These are phyloP conservation scores for Kregervanrija pseudodelftensis DNA, from an alignment of 805 yeast species.

Conservation along the genomic window DNA sequence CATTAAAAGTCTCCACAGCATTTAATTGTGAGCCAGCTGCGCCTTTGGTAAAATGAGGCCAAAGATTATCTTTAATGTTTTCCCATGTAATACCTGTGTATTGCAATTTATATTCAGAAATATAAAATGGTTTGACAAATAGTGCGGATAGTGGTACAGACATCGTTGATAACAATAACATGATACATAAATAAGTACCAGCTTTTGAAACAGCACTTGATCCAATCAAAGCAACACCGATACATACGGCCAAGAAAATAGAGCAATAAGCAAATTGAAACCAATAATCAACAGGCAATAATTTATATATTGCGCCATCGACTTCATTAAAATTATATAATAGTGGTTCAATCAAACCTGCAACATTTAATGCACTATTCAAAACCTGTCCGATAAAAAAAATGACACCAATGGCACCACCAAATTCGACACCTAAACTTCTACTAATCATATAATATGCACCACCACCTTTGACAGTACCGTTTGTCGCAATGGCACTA, in stretches of 20 bases:
- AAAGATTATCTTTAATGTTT: constrained; percentile 58
- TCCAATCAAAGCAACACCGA: constrained; percentile 73
- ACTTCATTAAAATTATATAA: constrained; percentile 65
- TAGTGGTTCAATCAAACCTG: constrained; percentile 90
- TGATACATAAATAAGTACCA: constrained; percentile 64
- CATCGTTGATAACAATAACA: constrained; percentile 62
- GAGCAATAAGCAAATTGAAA: constrained; percentile 71
- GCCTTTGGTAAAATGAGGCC: constrained; percentile 77
- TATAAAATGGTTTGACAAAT: constrained; percentile 53
- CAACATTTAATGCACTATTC: constrained; percentile 88
- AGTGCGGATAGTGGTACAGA: constrained; percentile 78
- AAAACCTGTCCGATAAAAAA: constrained; percentile 92
- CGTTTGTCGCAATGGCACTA: constrained; percentile 95
- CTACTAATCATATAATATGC: constrained; percentile 97
- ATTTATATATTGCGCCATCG: constrained; percentile 45
- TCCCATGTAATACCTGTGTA: constrained; percentile 73
- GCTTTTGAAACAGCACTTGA: constrained; percentile 75
- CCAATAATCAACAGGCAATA: constrained; percentile 62
- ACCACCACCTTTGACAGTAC: constrained; percentile 97
- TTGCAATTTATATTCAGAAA: constrained; percentile 37
- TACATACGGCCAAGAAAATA: constrained; percentile 57
- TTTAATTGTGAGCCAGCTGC: constrained; percentile 81
- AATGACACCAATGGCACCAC: constrained; percentile 94
- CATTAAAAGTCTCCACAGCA: constrained; percentile 67
- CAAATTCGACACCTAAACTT: constrained; percentile 95